Evolutionary conservation across 164 flowering plant species (phyloP).

Genomic region (Vitis cinerea): DNA sequence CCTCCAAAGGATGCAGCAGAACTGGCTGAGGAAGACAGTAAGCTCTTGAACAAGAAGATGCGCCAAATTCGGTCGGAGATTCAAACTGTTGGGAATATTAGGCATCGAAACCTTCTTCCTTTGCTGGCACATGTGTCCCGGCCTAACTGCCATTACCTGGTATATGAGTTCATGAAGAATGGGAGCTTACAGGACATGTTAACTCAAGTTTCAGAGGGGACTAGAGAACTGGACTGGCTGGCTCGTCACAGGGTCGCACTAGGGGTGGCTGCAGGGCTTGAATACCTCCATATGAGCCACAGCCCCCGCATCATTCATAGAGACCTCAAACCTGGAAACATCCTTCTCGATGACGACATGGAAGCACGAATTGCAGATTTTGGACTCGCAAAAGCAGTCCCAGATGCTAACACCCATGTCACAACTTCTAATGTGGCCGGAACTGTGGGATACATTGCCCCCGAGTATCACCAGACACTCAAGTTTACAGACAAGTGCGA

Average conservation of each 20-base stretch:
- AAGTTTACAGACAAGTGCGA: constrained; percentile 95
- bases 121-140: constrained; percentile 66
- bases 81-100: constrained; percentile 67
- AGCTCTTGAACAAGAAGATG: constrained; percentile 57
- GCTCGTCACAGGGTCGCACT: constrained; percentile 56
- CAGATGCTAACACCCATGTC: constrained; percentile 67
- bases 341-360: constrained; percentile 83
- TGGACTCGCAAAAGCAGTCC: constrained; percentile 85
- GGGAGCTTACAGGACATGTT: constrained; percentile 82
- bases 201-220: constrained; percentile 41
- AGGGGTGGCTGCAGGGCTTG: constrained; percentile 81
- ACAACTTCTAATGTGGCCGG: constrained; percentile 79
- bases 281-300: constrained; percentile 71
- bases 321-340: constrained; percentile 85
- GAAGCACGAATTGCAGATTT: constrained; percentile 91
- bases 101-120: constrained; percentile 80
- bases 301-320: constrained; percentile 80
- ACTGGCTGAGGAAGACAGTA: constrained; percentile 60
- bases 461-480: constrained; percentile 81
- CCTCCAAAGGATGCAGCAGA: constrained; percentile 51
- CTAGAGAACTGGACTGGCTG: constrained; percentile 62
- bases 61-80: constrained; percentile 84
- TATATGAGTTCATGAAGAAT: constrained; percentile 89
- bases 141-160: constrained; percentile 71
- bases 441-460: constrained; percentile 87